Evolutionary conservation across 768 basidiomycete species (phyloP).

Genomic region (Lentinula detonsa): DNA sequence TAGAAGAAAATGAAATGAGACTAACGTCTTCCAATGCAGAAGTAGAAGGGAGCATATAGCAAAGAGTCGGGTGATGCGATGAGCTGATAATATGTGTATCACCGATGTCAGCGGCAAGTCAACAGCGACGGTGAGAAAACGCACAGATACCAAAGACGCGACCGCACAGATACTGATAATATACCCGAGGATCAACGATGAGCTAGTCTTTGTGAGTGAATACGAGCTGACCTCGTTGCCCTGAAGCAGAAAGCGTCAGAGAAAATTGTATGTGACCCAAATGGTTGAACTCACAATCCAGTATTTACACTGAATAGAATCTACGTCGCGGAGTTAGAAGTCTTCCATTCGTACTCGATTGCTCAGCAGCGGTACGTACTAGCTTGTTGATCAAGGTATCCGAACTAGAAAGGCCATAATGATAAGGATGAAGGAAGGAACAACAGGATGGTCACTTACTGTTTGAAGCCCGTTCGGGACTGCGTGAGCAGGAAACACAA

Average conservation of each 20-base stretch:
- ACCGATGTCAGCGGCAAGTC: neutral
- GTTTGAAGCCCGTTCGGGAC: conserved; percentile 9
- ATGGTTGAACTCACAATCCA: conserved; percentile 7
- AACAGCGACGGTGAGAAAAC: conserved; percentile 1
- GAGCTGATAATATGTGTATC: conserved; percentile 12
- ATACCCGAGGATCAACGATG: neutral
- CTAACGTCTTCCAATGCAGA: conserved; percentile 27
- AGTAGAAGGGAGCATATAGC: conserved; percentile 26
- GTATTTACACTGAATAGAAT: conserved; percentile 11
- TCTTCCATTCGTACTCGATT: neutral
- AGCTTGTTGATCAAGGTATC: conserved; percentile 10
- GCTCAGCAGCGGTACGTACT: neutral
- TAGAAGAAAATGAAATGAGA: neutral
- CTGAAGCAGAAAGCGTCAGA: neutral
- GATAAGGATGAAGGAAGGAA: neutral
- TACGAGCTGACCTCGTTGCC: conserved; percentile 1
- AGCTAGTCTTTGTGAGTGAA: neutral
- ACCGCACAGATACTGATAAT: conserved; percentile 8
- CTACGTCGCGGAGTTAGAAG: neutral
- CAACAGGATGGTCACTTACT: neutral
- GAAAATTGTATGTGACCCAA: neutral
- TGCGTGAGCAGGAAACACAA: conserved; percentile 6
- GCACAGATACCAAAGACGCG: conserved; percentile 7
- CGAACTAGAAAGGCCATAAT: neutral
- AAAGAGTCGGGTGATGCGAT: conserved; percentile 19